Base-by-base conservation (phyloP, 257 asterid genomes). In the Primulina eburnea region DNA sequence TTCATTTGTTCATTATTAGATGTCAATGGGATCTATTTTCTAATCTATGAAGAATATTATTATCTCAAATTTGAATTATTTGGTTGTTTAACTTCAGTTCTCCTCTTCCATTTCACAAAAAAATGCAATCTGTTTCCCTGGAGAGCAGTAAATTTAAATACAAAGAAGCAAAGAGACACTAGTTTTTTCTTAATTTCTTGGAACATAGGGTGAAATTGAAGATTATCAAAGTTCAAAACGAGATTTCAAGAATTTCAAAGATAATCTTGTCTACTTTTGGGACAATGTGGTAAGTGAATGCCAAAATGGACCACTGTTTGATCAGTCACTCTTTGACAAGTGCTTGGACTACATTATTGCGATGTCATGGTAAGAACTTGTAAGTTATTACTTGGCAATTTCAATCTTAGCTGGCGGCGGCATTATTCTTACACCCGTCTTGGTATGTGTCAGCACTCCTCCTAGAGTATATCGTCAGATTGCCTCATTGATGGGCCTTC, bases 341-440 rank as follows among this genome's bases (percentile, higher is more conserved):
- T 94, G 95, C 86, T 77, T 89, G 89, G 96, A 94, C 87, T 94
- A 91, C 87, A 90, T 94, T 66, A 94, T 94, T 77, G 97, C 99
- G 70, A 69, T 94, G 73, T 94, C 99, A 62, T 94, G 99, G 99
- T 94, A 80, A 82, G 91, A 77, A 55, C 68, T 80, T 69, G 52
- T 68, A 62, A 7, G 53, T 60, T 17, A 69, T 65, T 62, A 28
- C 66, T 30, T 10, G 30, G 30, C 64, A 64, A n/a, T 72, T 69
- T 38, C 24, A 40, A 61, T 62, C 34, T 61, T 67, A 20, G 12
- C 72, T 21, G 28, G 47, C 52, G 76, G 65, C 74, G 67, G 69
- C 60, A 72, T 33, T 75, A 37, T 62, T 68, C 78, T 76, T 17
- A 81, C 76, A 32, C 50, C 18, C 53, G 50, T 86, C 38, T 70